Conservation (phyloP, 2,329 filamentous ascomycete genomes). For the Blumeriella jaapii region DNA sequence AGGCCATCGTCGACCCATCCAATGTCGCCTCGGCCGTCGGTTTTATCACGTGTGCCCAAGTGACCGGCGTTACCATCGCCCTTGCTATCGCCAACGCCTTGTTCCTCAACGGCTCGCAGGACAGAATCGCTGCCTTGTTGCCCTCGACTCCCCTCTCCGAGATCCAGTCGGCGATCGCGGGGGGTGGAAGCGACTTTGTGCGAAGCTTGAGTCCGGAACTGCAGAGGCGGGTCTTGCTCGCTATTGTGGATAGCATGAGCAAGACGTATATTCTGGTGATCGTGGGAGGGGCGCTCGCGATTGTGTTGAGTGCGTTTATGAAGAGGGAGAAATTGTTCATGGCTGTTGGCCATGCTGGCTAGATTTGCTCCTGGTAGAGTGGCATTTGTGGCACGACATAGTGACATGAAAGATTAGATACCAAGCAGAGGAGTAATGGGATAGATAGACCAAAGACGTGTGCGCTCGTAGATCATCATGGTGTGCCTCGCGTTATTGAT, state of each 20-base stretch:
- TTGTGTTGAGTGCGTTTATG: slow-evolving; percentile 26
- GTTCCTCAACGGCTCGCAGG: slow-evolving; percentile 29
- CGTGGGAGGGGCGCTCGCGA: slow-evolving; percentile 23
- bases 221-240: slow-evolving; percentile 20
- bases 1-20: slow-evolving; percentile 26
- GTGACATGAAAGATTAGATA: no score
- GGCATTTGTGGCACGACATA: no score
- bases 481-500: no score
- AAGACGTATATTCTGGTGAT: slow-evolving; percentile 28
- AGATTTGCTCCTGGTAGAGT: no score
- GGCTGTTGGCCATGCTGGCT: no score
- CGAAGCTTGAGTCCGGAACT: slow-evolving; percentile 9
- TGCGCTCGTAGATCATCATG: no score
- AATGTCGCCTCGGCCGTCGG: slow-evolving; percentile 28
- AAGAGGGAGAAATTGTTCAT: slow-evolving; percentile 29
- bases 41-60: slow-evolving; percentile 30
- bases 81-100: slow-evolving; percentile 30
- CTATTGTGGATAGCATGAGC: slow-evolving; percentile 27
- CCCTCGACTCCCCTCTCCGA: slow-evolving; percentile 18
- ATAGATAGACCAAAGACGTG: no score
- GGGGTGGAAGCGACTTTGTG: slow-evolving; percentile 17
- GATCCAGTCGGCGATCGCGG: slow-evolving; percentile 25
- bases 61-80: slow-evolving; percentile 28
- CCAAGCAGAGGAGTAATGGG: no score
- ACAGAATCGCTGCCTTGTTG: slow-evolving; percentile 22